These are phyloP conservation scores for Austroboletus olivaceoglutinosus DNA, from an alignment of 1,284 basidiomycete genomes.

Conservation along the genomic window DNA sequence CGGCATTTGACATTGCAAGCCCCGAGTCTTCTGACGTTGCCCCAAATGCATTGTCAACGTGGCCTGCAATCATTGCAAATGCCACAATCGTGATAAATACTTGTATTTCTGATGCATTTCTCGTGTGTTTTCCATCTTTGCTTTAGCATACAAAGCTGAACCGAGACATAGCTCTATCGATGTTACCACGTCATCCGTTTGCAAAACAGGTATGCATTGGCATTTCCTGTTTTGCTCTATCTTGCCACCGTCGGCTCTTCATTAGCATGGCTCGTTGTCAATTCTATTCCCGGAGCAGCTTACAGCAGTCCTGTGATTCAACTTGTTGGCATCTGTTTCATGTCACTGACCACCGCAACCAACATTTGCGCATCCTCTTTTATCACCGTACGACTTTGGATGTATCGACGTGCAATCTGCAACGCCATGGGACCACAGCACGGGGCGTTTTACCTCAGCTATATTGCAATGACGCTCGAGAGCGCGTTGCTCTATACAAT, in stretches of 20 bases:
- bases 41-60: conserved; percentile 9
- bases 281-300: conserved; percentile 5
- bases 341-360: conserved; percentile 14
- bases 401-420: conserved; percentile 13
- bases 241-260: conserved; percentile 14
- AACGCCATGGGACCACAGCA: conserved; percentile 8
- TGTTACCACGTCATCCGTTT: conserved; percentile 19
- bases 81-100: conserved; percentile 22
- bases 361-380: conserved; percentile 15
- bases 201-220: conserved; percentile 2
- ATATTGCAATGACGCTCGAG: conserved; percentile 27
- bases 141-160: not conserved
- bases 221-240: conserved; percentile 9
- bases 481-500: conserved; percentile 17
- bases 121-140: conserved; percentile 11
- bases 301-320: conserved; percentile 16
- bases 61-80: conserved; percentile 12
- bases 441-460: conserved; percentile 19
- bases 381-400: conserved; percentile 17
- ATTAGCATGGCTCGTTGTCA: conserved; percentile 15
- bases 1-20: too few species aligned
- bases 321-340: conserved; percentile 12
- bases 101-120: conserved; percentile 25
- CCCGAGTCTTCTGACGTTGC: too few species aligned
- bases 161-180: conserved; percentile 20